phyloP scores from a whole-genome alignment of 2,329 filamentous ascomycete genomes.

The Orbilia ellipsospora region DNA sequence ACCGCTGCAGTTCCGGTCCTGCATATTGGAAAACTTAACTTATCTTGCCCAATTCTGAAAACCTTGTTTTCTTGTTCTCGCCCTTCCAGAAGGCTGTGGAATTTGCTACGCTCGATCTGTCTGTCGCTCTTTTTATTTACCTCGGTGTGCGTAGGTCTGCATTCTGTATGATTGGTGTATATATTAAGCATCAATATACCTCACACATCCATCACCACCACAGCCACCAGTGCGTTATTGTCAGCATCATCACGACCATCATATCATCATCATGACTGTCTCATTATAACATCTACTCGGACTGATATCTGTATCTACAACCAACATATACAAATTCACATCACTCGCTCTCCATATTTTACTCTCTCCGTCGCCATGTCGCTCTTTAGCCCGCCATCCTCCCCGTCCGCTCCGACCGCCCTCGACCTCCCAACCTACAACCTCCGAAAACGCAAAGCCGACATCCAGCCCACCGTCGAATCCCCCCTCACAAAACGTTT shows the following conservation, averaged over 20 bases:
- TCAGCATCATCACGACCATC: no score
- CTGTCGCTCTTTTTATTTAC: background rate
- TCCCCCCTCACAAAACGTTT: conserved; percentile 62
- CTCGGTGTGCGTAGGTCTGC: background rate
- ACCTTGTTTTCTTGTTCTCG: background rate
- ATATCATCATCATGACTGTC: no score
- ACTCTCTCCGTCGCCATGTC: conserved; percentile 13
- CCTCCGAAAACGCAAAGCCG: conserved; percentile 54
- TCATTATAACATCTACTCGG: no score
- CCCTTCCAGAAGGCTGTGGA: conserved; percentile 49
- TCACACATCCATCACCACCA: background rate
- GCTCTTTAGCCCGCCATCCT: conserved; percentile 32
- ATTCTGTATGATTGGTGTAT: no score
- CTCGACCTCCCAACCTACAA: conserved; percentile 29
- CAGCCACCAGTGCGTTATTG: background rate
- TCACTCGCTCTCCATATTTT: no score
- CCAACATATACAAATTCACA: no score
- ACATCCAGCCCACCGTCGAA: conserved; percentile 57
- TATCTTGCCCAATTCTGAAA: no score
- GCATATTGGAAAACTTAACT: background rate
- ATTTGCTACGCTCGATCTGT: conserved; percentile 8
- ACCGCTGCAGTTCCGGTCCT: no score
- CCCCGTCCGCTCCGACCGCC: conserved; percentile 20
- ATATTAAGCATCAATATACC: no score
- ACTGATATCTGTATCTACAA: no score